Conservation (phyloP, 805 yeast genomes). For the Yarrowia bubula region DNA sequence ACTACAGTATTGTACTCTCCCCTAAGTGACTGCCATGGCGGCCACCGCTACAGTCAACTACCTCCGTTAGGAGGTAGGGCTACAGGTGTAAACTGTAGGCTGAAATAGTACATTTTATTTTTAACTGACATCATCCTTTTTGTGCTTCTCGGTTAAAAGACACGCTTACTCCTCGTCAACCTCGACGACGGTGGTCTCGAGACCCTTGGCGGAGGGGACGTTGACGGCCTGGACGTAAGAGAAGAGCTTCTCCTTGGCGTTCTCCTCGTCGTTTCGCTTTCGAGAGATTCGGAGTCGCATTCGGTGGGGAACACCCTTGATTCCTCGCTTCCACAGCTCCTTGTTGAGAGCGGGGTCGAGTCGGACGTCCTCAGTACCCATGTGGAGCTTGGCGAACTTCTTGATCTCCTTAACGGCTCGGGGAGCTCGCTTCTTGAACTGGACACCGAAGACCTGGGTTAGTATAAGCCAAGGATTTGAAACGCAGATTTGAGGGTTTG, state of each 20-base stretch:
- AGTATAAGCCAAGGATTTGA: too few species aligned
- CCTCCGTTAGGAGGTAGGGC: constrained; percentile 26
- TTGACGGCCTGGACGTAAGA: constrained; percentile 96
- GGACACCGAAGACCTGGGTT: constrained; percentile 85
- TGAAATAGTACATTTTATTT: constrained; percentile 23
- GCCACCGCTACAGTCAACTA: constrained; percentile 26
- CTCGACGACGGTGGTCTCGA: constrained; percentile 95
- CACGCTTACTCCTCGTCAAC: constrained; percentile 53
- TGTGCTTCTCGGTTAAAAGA: background rate
- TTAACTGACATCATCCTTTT: constrained; percentile 17
- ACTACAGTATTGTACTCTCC: background rate
- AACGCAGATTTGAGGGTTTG: too few species aligned
- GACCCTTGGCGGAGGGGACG: constrained; percentile 95
- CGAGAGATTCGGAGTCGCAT: constrained; percentile 97
- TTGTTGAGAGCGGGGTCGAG: constrained; percentile 98
- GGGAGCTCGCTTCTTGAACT: constrained; percentile 99
- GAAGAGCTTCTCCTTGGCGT: constrained; percentile 95
- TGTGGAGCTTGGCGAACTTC: constrained; percentile 97
- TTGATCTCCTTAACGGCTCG: constrained; percentile 98
- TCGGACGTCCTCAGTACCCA: constrained; percentile 99
- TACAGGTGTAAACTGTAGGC: constrained; percentile 21
- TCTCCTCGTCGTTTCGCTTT: constrained; percentile 99
- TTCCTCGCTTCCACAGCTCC: constrained; percentile 99
- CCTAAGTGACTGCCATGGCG: constrained; percentile 25
- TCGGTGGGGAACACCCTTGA: constrained; percentile 98